Percentiles rank a stretch among this genome's conserved stretches.
These are phyloP conservation scores for Phytomonas sp. DNA, from an alignment of 208 protist genomes.

Conservation along the genomic window DNA sequence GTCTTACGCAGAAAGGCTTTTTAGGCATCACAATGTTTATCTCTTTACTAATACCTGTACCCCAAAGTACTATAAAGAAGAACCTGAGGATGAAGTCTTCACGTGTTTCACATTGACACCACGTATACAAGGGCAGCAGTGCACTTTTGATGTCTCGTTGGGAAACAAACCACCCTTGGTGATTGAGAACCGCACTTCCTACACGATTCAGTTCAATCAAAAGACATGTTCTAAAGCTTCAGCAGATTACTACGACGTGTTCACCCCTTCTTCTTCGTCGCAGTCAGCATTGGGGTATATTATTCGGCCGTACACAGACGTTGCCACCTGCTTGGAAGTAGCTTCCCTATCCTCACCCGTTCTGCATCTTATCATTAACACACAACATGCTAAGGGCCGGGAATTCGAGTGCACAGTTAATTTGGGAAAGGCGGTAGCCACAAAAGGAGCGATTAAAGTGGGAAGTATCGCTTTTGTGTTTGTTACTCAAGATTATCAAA, in stretches of 20 bases:
- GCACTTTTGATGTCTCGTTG: not conserved
- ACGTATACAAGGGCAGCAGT: not conserved
- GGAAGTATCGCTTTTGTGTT: not conserved
- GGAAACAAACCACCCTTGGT: not conserved
- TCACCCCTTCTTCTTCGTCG: not conserved
- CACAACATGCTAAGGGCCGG: not conserved
- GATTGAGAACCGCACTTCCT: slow-evolving; percentile 1
- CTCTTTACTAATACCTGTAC: not conserved
- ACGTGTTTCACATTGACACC: not conserved
- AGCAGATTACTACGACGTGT: not conserved
- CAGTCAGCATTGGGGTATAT: not conserved
- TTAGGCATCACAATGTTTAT: not conserved
- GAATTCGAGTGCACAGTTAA: not conserved
- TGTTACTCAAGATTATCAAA: not conserved
- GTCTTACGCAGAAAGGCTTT: not conserved
- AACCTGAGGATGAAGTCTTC: not conserved
- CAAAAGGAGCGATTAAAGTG: not conserved
- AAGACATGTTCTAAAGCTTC: not conserved
- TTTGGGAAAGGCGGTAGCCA: not conserved
- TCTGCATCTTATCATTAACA: not conserved
- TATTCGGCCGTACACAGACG: not conserved
- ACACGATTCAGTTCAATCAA: not conserved
- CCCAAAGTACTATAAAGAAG: not conserved
- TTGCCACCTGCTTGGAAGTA: not conserved
- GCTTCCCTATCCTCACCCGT: not conserved